Conservation (phyloP, 202 grass and related monocot genomes). For the Digitaria exilis region DNA sequence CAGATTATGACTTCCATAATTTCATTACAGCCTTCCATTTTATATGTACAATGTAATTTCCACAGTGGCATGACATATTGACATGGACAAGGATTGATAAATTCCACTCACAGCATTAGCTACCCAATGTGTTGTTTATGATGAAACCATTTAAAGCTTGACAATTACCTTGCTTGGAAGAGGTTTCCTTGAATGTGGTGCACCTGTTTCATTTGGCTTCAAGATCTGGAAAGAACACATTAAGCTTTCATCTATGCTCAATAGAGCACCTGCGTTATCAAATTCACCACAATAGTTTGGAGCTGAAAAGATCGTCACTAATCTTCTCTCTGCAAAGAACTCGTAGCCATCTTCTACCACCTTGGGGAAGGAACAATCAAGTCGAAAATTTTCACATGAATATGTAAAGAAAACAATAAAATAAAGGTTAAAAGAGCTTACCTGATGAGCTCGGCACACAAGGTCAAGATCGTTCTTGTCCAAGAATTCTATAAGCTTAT, state of each 20-base stretch:
- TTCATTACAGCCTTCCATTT: not conserved
- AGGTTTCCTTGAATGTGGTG: constrained; percentile 49
- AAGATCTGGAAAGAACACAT: constrained; percentile 96
- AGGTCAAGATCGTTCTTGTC: constrained; percentile 92
- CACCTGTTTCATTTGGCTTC: constrained; percentile 69
- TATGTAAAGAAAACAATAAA: constrained; percentile 31
- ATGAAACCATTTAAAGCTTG: constrained; percentile 9
- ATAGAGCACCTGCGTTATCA: constrained; percentile 94
- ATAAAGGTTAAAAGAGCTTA: constrained; percentile 29
- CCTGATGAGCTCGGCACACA: constrained; percentile 85
- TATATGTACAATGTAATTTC: not conserved
- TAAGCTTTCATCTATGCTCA: constrained; percentile 90
- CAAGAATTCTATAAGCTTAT: constrained; percentile 91
- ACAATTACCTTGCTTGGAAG: constrained; percentile 67
- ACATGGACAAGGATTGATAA: not conserved
- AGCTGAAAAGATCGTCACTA: constrained; percentile 98
- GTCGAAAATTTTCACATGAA: constrained; percentile 8
- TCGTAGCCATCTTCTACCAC: constrained; percentile 98
- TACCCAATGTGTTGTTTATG: not conserved
- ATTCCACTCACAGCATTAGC: not conserved
- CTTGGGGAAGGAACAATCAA: constrained; percentile 28
- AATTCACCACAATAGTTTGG: constrained; percentile 99
- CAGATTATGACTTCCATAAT: not conserved
- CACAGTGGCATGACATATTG: not conserved
- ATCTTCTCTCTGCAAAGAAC: constrained; percentile 95